A percentile compares a stretch with the other conserved stretches of the same genome.
These are phyloP conservation scores for Linum lewisii DNA, from an alignment of 345 rosid species.

Conservation along the genomic window DNA sequence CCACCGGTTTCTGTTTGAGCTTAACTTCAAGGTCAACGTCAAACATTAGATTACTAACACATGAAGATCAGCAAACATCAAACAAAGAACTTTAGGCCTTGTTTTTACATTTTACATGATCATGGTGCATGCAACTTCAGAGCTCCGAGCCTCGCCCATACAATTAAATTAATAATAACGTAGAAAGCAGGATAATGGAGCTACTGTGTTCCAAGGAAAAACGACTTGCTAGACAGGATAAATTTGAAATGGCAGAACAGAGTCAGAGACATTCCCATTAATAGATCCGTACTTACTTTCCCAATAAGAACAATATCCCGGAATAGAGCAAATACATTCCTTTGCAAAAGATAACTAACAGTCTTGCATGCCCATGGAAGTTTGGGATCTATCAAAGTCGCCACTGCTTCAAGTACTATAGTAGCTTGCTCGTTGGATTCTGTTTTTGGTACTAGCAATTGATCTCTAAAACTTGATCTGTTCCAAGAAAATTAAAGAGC, in stretches of 20 bases:
- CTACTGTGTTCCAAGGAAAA: neutral
- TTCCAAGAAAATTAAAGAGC: slow-evolving; percentile 6
- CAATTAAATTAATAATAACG: neutral
- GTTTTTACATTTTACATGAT: no score
- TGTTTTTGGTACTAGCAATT: slow-evolving; percentile 34
- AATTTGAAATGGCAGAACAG: neutral
- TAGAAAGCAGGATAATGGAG: neutral
- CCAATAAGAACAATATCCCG: slow-evolving; percentile 53
- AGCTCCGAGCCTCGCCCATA: neutral
- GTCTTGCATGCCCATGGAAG: slow-evolving; percentile 87
- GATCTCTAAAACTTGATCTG: slow-evolving; percentile 59
- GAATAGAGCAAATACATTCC: slow-evolving; percentile 42
- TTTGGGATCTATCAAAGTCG: slow-evolving; percentile 57
- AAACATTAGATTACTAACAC: neutral
- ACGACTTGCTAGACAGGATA: neutral
- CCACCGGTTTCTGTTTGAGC: neutral
- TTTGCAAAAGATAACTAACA: slow-evolving; percentile 50
- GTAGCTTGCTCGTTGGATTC: slow-evolving; percentile 36
- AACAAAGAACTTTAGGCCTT: neutral
- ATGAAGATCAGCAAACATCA: neutral
- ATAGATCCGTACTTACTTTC: slow-evolving; percentile 34
- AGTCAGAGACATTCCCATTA: slow-evolving; percentile 1
- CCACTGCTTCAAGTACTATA: slow-evolving; percentile 58
- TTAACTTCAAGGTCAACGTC: no score
- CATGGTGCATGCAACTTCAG: neutral